Conservation (phyloP, 768 basidiomycete genomes). For the Guyanaporus albipodus region DNA sequence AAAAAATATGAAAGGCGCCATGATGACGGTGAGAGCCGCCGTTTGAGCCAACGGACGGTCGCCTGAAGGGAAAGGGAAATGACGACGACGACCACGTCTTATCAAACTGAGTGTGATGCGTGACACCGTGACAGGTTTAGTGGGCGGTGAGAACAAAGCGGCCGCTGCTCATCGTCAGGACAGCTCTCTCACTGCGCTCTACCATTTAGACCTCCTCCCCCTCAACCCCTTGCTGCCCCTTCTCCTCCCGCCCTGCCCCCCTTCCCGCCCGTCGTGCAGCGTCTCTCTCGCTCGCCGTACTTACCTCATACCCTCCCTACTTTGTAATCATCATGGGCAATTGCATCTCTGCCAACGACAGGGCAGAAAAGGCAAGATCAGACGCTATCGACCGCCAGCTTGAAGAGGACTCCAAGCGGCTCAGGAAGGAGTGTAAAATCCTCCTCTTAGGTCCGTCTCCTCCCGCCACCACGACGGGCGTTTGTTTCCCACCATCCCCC, state of each 20-base stretch:
- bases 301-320: neutral
- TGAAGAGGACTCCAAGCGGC: constrained; percentile 80
- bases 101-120: constrained; percentile 11
- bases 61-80: no score
- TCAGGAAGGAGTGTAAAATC: constrained; percentile 90
- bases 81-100: no score
- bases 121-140: constrained; percentile 22
- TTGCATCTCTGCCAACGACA: constrained; percentile 56
- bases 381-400: constrained; percentile 79
- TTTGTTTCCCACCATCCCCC: constrained; percentile 4
- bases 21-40: no score
- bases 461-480: constrained; percentile 2
- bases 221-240: neutral
- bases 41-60: no score
- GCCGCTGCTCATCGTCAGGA: constrained; percentile 10
- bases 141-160: constrained; percentile 25
- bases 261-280: neutral
- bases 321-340: constrained; percentile 59
- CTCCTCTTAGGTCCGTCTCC: constrained; percentile 71
- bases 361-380: constrained; percentile 56
- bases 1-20: no score
- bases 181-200: constrained; percentile 6
- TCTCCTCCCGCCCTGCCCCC: neutral
- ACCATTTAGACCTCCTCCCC: neutral
- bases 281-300: no score